Evolutionary conservation across 495 filamentous ascomycete genomes (phyloP).

Genomic region (Penicillium paradoxum): DNA sequence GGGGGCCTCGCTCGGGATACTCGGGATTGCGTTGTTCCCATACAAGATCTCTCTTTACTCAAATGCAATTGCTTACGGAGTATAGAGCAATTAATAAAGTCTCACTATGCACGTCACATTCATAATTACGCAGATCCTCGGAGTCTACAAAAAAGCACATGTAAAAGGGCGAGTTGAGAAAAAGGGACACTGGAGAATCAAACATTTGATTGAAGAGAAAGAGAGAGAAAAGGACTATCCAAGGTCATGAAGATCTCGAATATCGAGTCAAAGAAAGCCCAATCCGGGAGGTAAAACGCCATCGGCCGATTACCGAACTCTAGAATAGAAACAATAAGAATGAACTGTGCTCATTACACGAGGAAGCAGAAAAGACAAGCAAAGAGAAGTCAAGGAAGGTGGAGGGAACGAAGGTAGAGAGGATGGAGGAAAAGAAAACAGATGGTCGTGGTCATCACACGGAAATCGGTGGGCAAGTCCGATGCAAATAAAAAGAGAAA

Average conservation of each 20-base stretch:
- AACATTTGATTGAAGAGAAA: not conserved
- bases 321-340: constrained; percentile 12
- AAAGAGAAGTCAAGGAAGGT: constrained; percentile 7
- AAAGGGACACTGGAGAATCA: not conserved
- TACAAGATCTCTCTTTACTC: no score
- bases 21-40: no score
- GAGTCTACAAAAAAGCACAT: constrained; percentile 3
- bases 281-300: constrained; percentile 17
- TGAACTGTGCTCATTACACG: no score
- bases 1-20: no score
- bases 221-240: not conserved
- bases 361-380: not conserved
- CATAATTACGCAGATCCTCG: constrained; percentile 13
- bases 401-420: no score
- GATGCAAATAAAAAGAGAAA: constrained; percentile 12
- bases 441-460: constrained; percentile 18
- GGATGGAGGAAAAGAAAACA: constrained; percentile 11
- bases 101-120: constrained; percentile 13
- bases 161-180: not conserved
- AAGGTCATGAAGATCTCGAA: not conserved
- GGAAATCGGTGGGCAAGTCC: constrained; percentile 4
- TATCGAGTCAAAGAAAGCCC: not conserved
- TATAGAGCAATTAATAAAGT: no score
- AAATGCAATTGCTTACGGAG: no score
- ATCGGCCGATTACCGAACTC: constrained; percentile 16